phyloP scores from a whole-genome alignment of 2,329 filamentous ascomycete species.

The Madurella fahalii region DNA sequence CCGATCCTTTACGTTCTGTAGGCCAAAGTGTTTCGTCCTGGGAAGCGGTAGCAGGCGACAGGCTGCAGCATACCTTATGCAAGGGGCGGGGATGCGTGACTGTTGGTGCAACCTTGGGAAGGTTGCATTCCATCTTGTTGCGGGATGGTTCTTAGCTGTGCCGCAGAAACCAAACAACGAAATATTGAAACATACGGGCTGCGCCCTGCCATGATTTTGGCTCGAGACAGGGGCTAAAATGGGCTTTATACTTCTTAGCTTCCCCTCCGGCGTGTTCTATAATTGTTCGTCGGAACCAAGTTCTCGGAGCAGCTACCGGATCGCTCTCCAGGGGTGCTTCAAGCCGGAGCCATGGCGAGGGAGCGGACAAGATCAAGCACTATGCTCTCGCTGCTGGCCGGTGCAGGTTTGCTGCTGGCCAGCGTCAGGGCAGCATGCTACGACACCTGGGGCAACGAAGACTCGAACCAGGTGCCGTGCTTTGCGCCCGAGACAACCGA shows the following conservation, averaged over 20 bases:
- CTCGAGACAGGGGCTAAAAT: too few species aligned
- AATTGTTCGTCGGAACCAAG: too few species aligned
- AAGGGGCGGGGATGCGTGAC: background rate
- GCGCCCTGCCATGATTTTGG: background rate
- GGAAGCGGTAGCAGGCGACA: background rate
- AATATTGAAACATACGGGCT: background rate
- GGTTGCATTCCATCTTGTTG: background rate
- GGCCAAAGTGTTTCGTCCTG: too few species aligned
- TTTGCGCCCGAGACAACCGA: slow-evolving; percentile 10
- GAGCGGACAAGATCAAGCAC: background rate
- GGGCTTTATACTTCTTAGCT: background rate
- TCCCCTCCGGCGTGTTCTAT: too few species aligned
- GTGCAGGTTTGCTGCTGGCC: slow-evolving; percentile 4
- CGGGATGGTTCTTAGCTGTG: background rate
- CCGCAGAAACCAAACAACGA: background rate
- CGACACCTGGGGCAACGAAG: slow-evolving; percentile 18
- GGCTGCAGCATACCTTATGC: background rate
- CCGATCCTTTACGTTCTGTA: too few species aligned
- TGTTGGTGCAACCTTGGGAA: background rate
- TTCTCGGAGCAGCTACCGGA: background rate
- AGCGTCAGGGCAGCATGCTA: slow-evolving; percentile 15
- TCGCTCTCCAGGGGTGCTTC: background rate
- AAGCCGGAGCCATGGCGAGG: background rate
- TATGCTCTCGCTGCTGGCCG: slow-evolving; percentile 2
- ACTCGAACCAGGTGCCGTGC: slow-evolving; percentile 22